These are phyloP conservation scores for Cladosporium sp. DNA, from an alignment of 2,329 filamentous ascomycete species.

Conservation along the genomic window DNA sequence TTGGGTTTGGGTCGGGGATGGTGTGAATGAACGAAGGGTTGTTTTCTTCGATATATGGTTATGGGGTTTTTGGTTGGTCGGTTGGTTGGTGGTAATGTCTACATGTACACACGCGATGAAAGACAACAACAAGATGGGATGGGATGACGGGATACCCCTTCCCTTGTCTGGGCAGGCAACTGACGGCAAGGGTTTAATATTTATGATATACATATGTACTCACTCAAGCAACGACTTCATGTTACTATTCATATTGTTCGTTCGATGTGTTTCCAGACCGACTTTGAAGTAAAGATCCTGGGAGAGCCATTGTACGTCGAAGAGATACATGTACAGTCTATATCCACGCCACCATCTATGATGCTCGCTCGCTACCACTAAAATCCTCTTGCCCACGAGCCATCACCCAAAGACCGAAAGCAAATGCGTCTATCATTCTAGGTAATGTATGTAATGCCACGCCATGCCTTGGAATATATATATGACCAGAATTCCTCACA, in stretches of 20 bases:
- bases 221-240: neutral
- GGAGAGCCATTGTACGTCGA: neutral
- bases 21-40: neutral
- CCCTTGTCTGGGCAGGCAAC: neutral
- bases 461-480: too few species aligned
- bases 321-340: too few species aligned
- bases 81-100: neutral
- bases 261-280: neutral
- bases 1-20: constrained; percentile 37
- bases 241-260: neutral
- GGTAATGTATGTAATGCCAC: neutral
- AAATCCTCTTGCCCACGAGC: neutral
- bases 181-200: neutral
- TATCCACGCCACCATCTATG: neutral
- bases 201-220: neutral
- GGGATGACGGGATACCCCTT: neutral
- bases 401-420: too few species aligned
- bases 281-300: neutral
- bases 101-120: neutral
- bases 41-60: neutral
- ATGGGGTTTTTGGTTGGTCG: too few species aligned
- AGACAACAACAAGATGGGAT: neutral
- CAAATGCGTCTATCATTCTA: too few species aligned
- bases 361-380: neutral
- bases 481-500: too few species aligned